phyloP scores from a whole-genome alignment of 805 yeast genomes.

The Candida parachauliodes region DNA sequence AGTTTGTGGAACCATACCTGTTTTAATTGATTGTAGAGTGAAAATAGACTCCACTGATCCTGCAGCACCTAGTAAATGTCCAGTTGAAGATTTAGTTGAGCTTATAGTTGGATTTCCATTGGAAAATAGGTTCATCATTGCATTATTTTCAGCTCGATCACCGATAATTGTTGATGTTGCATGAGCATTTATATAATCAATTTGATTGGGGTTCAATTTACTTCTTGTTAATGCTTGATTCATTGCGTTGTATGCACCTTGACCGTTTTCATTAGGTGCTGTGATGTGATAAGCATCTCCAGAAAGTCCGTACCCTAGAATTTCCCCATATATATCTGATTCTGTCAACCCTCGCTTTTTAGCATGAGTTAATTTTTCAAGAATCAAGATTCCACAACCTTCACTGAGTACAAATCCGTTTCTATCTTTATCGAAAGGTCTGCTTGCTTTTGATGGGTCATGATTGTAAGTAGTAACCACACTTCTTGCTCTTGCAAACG shows the following conservation, averaged over 20 bases:
- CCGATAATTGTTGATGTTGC: conserved; percentile 93
- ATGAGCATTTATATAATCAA: conserved; percentile 90
- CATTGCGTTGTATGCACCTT: conserved; percentile 86
- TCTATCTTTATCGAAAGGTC: conserved; percentile 81
- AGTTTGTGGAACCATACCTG: conserved; percentile 71
- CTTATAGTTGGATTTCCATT: conserved; percentile 46
- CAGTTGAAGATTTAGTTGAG: conserved; percentile 88
- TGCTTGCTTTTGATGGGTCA: conserved; percentile 60
- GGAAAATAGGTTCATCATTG: conserved; percentile 55
- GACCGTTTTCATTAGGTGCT: conserved; percentile 78
- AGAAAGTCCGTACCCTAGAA: conserved; percentile 83
- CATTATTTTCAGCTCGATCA: conserved; percentile 80
- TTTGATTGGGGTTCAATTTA: conserved; percentile 40
- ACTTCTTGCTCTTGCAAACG: conserved; percentile 86
- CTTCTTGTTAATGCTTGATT: conserved; percentile 61
- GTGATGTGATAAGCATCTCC: conserved; percentile 95
- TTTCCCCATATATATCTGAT: conserved; percentile 66
- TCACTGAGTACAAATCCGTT: conserved; percentile 92
- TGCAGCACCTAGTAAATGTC: conserved; percentile 94
- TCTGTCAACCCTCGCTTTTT: conserved; percentile 49
- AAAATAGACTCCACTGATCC: conserved; percentile 91
- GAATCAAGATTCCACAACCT: conserved; percentile 79
- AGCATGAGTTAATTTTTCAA: conserved; percentile 81
- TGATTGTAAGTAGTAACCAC: conserved; percentile 63
- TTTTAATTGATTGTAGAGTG: conserved; percentile 61